Percentiles rank a stretch among this genome's conserved stretches.
phyloP scores from a whole-genome alignment of 78 protist species.

The Corallochytrium limacisporum region DNA sequence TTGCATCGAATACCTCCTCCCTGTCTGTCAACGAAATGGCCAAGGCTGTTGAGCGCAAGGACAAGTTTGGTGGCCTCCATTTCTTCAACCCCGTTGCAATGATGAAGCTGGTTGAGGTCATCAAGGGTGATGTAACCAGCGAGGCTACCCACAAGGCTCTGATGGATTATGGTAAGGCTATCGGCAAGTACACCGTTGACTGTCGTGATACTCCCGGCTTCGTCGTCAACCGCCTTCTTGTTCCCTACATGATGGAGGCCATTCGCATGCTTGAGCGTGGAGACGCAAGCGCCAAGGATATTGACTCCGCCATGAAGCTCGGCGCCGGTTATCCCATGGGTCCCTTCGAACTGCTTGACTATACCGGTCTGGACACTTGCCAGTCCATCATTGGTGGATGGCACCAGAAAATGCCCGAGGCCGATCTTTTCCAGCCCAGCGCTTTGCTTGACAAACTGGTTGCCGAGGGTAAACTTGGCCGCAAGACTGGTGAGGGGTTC shows the following conservation, averaged over 20 bases:
- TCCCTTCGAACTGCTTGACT: constrained; percentile 37
- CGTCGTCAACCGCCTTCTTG: constrained; percentile 44
- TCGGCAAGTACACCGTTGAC: constrained; percentile 13
- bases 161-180: not conserved
- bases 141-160: not conserved
- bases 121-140: constrained; percentile 2
- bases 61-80: constrained; percentile 36
- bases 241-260: constrained; percentile 39
- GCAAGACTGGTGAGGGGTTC: constrained; percentile 38
- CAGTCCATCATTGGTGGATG: constrained; percentile 24
- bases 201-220: constrained; percentile 14
- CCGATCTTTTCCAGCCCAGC: constrained; percentile 9
- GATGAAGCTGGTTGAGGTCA: constrained; percentile 39
- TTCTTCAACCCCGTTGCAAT: constrained; percentile 51
- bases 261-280: constrained; percentile 38
- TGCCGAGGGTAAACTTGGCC: constrained; percentile 28
- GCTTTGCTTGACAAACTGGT: constrained; percentile 14
- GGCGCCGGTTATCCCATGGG: constrained; percentile 56
- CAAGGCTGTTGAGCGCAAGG: not conserved
- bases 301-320: constrained; percentile 44
- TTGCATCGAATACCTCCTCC: constrained; percentile 35
- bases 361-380: constrained; percentile 27
- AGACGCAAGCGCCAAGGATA: constrained; percentile 34
- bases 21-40: constrained; percentile 9
- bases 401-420: not conserved